Conservation (phyloP, 257 asterid species). For the Gentiana macrophylla region DNA sequence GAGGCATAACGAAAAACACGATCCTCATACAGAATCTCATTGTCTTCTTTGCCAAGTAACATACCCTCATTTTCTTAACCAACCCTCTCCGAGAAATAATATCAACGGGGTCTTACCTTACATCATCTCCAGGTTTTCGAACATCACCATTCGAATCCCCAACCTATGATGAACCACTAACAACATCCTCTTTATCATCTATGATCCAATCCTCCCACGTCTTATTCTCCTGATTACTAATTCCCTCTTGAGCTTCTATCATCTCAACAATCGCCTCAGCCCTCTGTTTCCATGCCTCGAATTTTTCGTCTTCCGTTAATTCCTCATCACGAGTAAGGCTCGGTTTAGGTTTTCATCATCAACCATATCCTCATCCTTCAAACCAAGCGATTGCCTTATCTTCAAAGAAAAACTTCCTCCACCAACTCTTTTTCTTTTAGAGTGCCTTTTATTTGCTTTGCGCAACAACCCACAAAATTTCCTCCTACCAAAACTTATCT, state of each 20-base stretch:
- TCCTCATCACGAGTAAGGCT: too few species aligned
- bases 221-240: background rate
- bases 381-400: too few species aligned
- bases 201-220: too few species aligned
- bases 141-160: too few species aligned
- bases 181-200: too few species aligned
- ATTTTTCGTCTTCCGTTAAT: constrained; percentile 12
- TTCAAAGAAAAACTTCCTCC: too few species aligned
- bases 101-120: constrained; percentile 34
- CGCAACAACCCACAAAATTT: constrained; percentile 8
- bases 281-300: constrained; percentile 91
- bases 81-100: constrained; percentile 60
- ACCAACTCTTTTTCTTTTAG: too few species aligned
- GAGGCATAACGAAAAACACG: constrained; percentile 88
- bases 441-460: too few species aligned
- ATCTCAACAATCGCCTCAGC: constrained; percentile 84
- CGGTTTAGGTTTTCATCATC: too few species aligned
- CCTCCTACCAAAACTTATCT: constrained; percentile 32
- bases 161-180: too few species aligned
- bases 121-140: constrained; percentile 9
- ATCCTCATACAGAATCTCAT: constrained; percentile 86
- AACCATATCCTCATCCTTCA: too few species aligned
- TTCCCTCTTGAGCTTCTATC: constrained; percentile 86
- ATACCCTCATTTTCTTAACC: constrained; percentile 65
- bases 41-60: constrained; percentile 69